These are phyloP conservation scores for Colletotrichum liaoningense DNA, from an alignment of 2,329 filamentous ascomycete genomes.

Conservation along the genomic window DNA sequence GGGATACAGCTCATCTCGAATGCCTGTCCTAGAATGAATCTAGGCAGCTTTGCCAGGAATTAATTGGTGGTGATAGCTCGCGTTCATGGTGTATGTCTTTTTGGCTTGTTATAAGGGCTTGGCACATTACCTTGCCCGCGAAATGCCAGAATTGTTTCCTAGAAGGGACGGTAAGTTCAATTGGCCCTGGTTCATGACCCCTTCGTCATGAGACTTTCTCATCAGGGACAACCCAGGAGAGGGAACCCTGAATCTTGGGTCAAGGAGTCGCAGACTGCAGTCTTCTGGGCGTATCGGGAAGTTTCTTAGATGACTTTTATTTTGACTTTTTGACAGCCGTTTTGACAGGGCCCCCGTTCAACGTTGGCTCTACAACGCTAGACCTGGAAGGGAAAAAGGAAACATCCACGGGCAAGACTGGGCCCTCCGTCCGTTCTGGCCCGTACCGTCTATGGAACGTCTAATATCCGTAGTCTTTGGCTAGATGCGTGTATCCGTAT, in stretches of 20 bases:
- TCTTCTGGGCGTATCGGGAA: constrained; percentile 1
- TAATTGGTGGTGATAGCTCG: not conserved
- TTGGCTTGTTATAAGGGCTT: not conserved
- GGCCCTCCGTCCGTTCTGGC: not conserved
- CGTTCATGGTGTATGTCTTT: not conserved
- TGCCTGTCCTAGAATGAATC: not conserved
- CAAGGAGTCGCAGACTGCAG: not conserved
- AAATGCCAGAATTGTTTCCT: not conserved
- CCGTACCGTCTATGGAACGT: not conserved
- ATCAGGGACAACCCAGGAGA: not conserved
- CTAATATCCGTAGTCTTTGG: not conserved
- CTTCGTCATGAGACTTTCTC: not conserved
- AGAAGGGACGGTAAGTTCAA: not conserved
- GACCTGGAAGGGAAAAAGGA: constrained; percentile 19
- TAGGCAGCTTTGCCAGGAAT: not conserved
- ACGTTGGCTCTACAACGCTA: constrained; percentile 6
- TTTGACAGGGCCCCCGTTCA: constrained; percentile 10
- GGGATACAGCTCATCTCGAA: not conserved
- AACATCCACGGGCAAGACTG: constrained; percentile 13
- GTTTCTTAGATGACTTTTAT: constrained; percentile 12
- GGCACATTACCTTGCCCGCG: not conserved
- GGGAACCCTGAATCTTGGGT: not conserved
- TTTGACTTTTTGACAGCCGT: constrained; percentile 11
- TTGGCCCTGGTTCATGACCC: not conserved
- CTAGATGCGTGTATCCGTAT: too few species aligned